Percentiles rank a stretch among this genome's conserved stretches.
phyloP scores from a whole-genome alignment of 306 rosid genomes.

The Begonia fuchsioides region DNA sequence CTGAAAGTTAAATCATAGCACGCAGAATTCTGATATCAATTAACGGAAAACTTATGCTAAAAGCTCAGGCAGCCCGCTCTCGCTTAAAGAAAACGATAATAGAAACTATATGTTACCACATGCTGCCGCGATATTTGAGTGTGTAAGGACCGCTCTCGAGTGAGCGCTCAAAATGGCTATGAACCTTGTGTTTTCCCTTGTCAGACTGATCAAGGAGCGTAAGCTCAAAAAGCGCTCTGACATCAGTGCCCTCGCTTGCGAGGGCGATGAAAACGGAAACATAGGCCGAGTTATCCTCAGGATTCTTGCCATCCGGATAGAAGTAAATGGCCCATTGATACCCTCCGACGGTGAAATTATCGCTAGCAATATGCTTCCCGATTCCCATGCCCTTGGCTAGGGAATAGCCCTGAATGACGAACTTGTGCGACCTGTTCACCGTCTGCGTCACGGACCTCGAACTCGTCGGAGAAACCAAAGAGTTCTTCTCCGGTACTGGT shows the following conservation, averaged over 20 bases:
- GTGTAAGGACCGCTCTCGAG: constrained; percentile 89
- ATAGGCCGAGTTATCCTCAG: constrained; percentile 62
- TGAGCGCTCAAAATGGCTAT: constrained; percentile 86
- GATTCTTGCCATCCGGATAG: constrained; percentile 86
- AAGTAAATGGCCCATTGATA: constrained; percentile 91
- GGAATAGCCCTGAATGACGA: constrained; percentile 67
- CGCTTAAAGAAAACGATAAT: no score
- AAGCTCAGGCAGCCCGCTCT: no score
- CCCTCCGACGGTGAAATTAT: constrained; percentile 72
- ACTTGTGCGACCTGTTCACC: constrained; percentile 69
- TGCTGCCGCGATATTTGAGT: constrained; percentile 81
- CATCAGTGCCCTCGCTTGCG: constrained; percentile 78
- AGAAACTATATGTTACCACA: constrained; percentile 39
- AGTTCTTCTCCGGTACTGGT: constrained; percentile 4
- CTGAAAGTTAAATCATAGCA: no score
- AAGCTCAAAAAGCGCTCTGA: constrained; percentile 72
- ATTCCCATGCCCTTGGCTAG: constrained; percentile 91
- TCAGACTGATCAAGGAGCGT: constrained; percentile 61
- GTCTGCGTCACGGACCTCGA: constrained; percentile 71
- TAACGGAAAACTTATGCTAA: no score
- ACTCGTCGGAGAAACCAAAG: constrained; percentile 18
- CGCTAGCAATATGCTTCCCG: constrained; percentile 71
- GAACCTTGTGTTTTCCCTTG: constrained; percentile 68
- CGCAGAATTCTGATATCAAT: no score
- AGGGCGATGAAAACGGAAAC: constrained; percentile 82